phyloP scores from a whole-genome alignment of 2,329 filamentous ascomycete genomes.

The Trichoderma guizhouense region DNA sequence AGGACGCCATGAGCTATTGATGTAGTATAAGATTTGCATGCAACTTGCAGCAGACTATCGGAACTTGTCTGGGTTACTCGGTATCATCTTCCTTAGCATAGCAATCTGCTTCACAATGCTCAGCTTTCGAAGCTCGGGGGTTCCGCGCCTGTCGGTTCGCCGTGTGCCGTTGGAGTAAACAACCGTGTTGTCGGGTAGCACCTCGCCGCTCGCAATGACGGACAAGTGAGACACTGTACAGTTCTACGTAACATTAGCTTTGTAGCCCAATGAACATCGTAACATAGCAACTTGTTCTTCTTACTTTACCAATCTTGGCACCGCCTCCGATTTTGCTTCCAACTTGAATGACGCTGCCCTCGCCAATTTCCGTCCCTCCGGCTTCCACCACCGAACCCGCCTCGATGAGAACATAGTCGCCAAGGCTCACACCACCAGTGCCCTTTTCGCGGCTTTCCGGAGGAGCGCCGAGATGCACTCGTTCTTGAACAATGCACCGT shows the following conservation, averaged over 20 bases:
- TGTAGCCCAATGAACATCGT: neutral
- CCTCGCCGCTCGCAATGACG: constrained; percentile 53
- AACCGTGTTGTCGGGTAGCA: constrained; percentile 64
- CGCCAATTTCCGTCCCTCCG: constrained; percentile 59
- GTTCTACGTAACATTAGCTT: constrained; percentile 43
- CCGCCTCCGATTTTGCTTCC: constrained; percentile 58
- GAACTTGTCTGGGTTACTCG: constrained; percentile 56
- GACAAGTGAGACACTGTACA: constrained; percentile 68
- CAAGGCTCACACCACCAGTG: constrained; percentile 52
- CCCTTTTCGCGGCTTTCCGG: constrained; percentile 28
- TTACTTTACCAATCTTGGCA: constrained; percentile 60
- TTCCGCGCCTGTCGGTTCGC: constrained; percentile 57
- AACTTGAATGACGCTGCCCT: constrained; percentile 59
- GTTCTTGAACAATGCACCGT: constrained; percentile 77
- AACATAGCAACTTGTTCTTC: neutral
- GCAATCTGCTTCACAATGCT: constrained; percentile 66
- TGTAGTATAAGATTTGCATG: neutral
- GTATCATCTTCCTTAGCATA: constrained; percentile 63
- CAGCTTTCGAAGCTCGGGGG: constrained; percentile 60
- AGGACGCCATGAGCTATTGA: constrained; percentile 49
- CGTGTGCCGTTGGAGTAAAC: constrained; percentile 63
- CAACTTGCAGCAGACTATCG: constrained; percentile 24
- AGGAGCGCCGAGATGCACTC: constrained; percentile 51
- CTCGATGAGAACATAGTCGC: constrained; percentile 61
- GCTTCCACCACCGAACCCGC: constrained; percentile 59